Conservation (phyloP, 2,329 filamentous ascomycete genomes). For the Pezicula carpinea region DNA sequence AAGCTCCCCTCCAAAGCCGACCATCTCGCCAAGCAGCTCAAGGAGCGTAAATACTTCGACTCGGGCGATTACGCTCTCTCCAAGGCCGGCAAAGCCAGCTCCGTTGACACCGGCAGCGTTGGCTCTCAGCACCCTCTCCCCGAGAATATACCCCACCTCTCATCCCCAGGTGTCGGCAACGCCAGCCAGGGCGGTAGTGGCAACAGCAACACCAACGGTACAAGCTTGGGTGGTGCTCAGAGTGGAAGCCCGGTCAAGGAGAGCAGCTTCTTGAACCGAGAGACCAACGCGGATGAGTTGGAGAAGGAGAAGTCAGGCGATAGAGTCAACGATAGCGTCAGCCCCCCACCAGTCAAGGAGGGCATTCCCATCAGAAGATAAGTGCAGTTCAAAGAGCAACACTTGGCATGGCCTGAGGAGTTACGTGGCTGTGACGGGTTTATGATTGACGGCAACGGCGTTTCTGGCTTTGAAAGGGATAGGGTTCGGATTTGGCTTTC, state of each 20-base stretch:
- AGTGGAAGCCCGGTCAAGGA: slow-evolving; percentile 85
- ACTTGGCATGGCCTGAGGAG: neutral
- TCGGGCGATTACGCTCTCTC: slow-evolving; percentile 94
- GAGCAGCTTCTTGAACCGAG: slow-evolving; percentile 77
- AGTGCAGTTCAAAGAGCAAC: slow-evolving; percentile 11
- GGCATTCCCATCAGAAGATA: slow-evolving; percentile 63
- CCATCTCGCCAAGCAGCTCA: slow-evolving; percentile 95
- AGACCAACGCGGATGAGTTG: slow-evolving; percentile 65
- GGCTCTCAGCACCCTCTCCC: slow-evolving; percentile 92
- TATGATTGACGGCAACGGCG: slow-evolving; percentile 21
- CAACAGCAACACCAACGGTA: slow-evolving; percentile 39
- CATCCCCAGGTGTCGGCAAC: slow-evolving; percentile 49
- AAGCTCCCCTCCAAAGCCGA: slow-evolving; percentile 97
- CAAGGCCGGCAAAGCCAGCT: slow-evolving; percentile 94
- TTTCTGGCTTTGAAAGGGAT: slow-evolving; percentile 16
- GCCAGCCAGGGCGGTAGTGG: slow-evolving; percentile 35
- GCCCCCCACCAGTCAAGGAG: slow-evolving; percentile 40
- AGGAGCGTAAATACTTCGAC: slow-evolving; percentile 99
- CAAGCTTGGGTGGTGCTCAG: slow-evolving; percentile 44
- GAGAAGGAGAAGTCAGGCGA: slow-evolving; percentile 35
- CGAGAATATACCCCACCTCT: slow-evolving; percentile 90
- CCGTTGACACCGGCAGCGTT: slow-evolving; percentile 88
- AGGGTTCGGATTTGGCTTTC: slow-evolving; percentile 12
- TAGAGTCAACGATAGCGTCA: slow-evolving; percentile 29
- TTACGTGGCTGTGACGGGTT: slow-evolving; percentile 3